Evolutionary conservation across 768 basidiomycete species (phyloP), one percentile per base, ranked within the genome.

Genomic region (Coprinellus micaceus): DNA sequence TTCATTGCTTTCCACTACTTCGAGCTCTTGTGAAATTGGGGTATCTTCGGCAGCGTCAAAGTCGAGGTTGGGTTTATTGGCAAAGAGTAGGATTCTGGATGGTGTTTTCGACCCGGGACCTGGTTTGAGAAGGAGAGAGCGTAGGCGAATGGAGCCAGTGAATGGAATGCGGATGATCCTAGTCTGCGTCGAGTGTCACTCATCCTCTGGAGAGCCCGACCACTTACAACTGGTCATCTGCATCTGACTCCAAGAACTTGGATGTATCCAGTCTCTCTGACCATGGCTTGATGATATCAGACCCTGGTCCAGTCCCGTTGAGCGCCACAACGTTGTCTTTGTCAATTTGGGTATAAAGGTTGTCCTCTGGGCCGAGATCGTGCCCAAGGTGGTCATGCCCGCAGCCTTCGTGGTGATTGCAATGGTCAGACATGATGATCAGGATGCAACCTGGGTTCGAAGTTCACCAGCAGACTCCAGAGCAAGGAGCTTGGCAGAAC

Each of bases 81-180:
- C 76, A 64, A 94, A 94, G 68, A 96, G 66, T 19, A 70, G 67
- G 28, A 95, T 79, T 67, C 83, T 88, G 0, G 77, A 69, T 3
- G 93, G 92, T 1, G 92, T 94, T 62, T 88, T 82, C 39, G 85
- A 86, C 0, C 74, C 78, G 0, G 94, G 92, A 6, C 94, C 94
- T 3, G 91, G 77, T 71, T 94, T 95, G 58, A 97, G 69, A 2
- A 94, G 81, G 39, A 97, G 75, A 24, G 89, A 83, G 22, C 89
- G 85, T 41, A 96, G 80, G 62, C 89, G 91, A 45, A 96, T 89
- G 15, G 89, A 86, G 9, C 89, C 88, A 0, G 88, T 93, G 70
- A 97, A 96, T 1, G 94, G 94, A 25, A 97, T 68, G 48, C 88
- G 88, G 51, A 94, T 71, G 61, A 93, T 91, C 63, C 91, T 92